These are phyloP conservation scores for Fraxinus dipetala DNA, from an alignment of 305 asterid species.

Conservation along the genomic window DNA sequence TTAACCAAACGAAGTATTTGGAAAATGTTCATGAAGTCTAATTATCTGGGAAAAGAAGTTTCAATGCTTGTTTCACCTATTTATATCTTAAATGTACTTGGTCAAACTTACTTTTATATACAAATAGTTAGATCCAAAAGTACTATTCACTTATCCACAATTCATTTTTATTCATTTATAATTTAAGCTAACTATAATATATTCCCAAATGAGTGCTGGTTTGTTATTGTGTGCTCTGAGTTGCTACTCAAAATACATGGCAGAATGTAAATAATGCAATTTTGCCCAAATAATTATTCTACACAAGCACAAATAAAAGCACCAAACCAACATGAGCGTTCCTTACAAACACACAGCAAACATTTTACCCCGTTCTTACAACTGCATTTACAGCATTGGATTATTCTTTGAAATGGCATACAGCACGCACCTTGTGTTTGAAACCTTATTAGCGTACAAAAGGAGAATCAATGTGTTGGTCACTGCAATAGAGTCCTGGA, in stretches of 20 bases:
- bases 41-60: neutral
- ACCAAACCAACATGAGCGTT: constrained; percentile 18
- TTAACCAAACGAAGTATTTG: neutral
- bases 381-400: neutral
- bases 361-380: neutral
- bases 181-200: too few relatives aligned
- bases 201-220: too few relatives aligned
- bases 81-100: too few relatives aligned
- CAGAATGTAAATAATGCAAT: neutral
- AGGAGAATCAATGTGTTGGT: constrained; percentile 64
- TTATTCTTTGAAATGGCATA: neutral
- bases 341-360: neutral
- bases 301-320: constrained; percentile 2
- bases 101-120: too few relatives aligned
- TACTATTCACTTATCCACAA: too few relatives aligned
- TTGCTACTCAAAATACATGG: neutral
- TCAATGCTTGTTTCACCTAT: neutral
- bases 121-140: too few relatives aligned
- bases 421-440: neutral
- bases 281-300: neutral
- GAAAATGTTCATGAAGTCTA: neutral
- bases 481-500: constrained; percentile 86
- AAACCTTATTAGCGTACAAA: constrained; percentile 53
- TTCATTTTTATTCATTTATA: too few relatives aligned
- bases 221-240: neutral